Base-by-base conservation (phyloP, 768 basidiomycete species). In the Lactarius pseudohatsudake region DNA sequence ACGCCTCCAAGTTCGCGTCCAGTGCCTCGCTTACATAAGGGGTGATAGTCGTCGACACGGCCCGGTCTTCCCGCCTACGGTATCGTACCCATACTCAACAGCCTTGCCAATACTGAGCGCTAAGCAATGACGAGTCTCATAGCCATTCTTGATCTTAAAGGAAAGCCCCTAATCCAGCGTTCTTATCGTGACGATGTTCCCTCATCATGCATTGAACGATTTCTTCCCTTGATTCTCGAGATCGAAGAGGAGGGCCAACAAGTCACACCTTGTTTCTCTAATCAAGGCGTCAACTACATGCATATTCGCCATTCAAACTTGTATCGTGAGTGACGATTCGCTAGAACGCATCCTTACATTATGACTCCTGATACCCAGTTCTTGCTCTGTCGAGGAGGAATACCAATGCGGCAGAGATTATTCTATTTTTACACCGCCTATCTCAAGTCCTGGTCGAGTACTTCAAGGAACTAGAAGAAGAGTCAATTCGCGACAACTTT, bases 391-490 rank as follows among this genome's bases (percentile, higher is more conserved):
- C 96, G 38, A 97, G 96, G 77, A 89, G 92, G 63, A 99, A 99
- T 79, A 84, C 90, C 30, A 98, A 99, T 75, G 96, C 94, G 0
- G 90, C 94, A 28, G 97, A 98, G 78, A 90, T 94, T 72, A 94
- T 98, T 78, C 85, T 97, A 69, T 98, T 98, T 82, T 84, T 99
- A 20, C 97, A 98, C 77, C 88, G 96, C 54, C 83, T 99, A 64
- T 90, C 89, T 0, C 86, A 94, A 75, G 96, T 98, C 7, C 83
- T 99, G 64, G 85, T 96, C 61, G 97, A 98, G 75, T 99, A 99
- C 82, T 99, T 99, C 84, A 99, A 98, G 76, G 97, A 98, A 76
- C 88, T 98, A 45, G 97, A 99, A 76, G 97, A 98, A 74, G 97
- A 99, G 81, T 96, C 94, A 57, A 98, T 99, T 75, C 84, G 97